Percentiles rank a stretch among this genome's conserved stretches.
Evolutionary conservation across 2,329 filamentous ascomycete genomes (phyloP).

Genomic region (Trematosphaeria pertusa): DNA sequence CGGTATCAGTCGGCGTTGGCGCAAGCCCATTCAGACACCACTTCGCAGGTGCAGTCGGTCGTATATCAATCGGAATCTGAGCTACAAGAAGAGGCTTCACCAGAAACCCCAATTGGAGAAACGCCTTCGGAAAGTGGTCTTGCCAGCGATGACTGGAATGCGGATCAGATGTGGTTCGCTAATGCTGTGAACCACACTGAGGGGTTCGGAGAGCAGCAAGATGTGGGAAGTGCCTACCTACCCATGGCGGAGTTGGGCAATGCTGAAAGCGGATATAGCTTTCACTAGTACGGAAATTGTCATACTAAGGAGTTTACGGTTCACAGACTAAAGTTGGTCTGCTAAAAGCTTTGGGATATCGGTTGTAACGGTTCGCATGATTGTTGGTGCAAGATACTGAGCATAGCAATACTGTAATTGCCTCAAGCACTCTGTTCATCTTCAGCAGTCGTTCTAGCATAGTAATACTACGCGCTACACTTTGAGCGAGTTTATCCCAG

Average conservation of each 20-base stretch:
- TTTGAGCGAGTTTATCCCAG: background rate
- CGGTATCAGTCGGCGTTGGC: background rate
- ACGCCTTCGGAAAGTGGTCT: slow-evolving; percentile 12
- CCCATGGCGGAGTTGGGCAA: background rate
- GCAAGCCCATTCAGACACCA: background rate
- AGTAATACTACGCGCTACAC: no score
- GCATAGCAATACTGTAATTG: no score
- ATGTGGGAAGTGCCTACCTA: background rate
- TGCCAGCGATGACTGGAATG: slow-evolving; percentile 1
- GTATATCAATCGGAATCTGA: slow-evolving; percentile 14
- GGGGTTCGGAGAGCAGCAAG: background rate
- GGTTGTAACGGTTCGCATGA: no score
- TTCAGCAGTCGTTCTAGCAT: no score
- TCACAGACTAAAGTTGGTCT: no score
- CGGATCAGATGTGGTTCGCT: slow-evolving; percentile 13
- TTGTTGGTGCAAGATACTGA: no score
- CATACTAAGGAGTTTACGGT: no score
- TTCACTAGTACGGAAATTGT: no score
- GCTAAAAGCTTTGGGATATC: no score
- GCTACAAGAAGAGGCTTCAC: slow-evolving; percentile 12
- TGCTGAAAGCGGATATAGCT: background rate
- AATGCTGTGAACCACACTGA: background rate
- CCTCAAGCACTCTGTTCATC: no score
- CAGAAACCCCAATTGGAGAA: slow-evolving; percentile 8
- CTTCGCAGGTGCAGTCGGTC: slow-evolving; percentile 1